Conservation (phyloP, 2,329 filamentous ascomycete genomes). For the Trichoderma koningii region DNA sequence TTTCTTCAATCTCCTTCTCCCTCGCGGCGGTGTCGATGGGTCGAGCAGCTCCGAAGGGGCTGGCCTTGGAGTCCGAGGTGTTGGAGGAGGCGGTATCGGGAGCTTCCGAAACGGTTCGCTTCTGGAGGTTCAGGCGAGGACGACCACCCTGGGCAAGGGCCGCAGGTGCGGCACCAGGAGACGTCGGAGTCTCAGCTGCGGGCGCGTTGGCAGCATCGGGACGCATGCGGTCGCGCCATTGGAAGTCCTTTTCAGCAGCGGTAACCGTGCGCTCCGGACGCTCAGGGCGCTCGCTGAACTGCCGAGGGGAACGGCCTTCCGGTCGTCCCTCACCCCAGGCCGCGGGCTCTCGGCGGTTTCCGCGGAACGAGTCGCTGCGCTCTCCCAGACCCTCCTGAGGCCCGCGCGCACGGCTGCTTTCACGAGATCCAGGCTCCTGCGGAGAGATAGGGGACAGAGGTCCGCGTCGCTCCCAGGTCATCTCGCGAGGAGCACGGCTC, state of each 20-base stretch:
- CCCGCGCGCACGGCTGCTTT: conserved; percentile 55
- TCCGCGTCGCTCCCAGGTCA: conserved; percentile 93
- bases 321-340: conserved; percentile 75
- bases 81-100: conserved; percentile 53
- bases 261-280: conserved; percentile 67
- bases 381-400: conserved; percentile 57
- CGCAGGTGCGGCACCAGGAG: conserved; percentile 62
- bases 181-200: conserved; percentile 68
- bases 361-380: conserved; percentile 59
- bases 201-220: conserved; percentile 71
- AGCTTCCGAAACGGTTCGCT: conserved; percentile 84
- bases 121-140: conserved; percentile 83
- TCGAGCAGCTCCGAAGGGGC: conserved; percentile 88
- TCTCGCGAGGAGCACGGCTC: conserved; percentile 67
- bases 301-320: conserved; percentile 76
- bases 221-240: conserved; percentile 90
- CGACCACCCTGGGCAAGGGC: conserved; percentile 59
- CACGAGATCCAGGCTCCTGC: conserved; percentile 56
- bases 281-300: conserved; percentile 62
- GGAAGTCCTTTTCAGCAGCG: conserved; percentile 87
- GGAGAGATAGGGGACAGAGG: conserved; percentile 74
- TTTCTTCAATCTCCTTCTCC: conserved; percentile 89
- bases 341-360: conserved; percentile 68
- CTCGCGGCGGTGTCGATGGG: conserved; percentile 91
- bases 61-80: conserved; percentile 75